Conservation (phyloP, 202 grass and related monocot genomes). For the Panicum virgatum region DNA sequence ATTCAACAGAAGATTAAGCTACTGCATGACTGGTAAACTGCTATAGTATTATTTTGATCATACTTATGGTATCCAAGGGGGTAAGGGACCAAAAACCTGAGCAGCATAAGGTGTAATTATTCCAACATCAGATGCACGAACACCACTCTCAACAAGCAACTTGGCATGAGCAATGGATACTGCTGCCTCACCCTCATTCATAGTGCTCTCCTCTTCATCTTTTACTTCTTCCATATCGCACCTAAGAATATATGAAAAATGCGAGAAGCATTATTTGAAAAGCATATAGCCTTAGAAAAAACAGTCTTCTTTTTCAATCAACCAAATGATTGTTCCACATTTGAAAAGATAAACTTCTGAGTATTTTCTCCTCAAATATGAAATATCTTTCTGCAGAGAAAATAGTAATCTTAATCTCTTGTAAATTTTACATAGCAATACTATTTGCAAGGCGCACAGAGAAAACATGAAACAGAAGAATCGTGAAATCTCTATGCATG, state of each 20-base stretch:
- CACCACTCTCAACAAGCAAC: conserved; percentile 86
- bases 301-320: neutral
- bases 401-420: neutral
- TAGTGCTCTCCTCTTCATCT: conserved; percentile 94
- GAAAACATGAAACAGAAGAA: neutral
- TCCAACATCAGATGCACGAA: conserved; percentile 86
- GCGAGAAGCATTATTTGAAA: conserved; percentile 27
- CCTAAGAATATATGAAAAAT: conserved; percentile 44
- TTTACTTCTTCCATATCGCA: conserved; percentile 99
- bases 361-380: conserved; percentile 18
- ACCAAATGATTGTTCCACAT: neutral
- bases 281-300: conserved; percentile 24
- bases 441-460: neutral
- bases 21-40: neutral
- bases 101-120: conserved; percentile 96
- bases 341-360: conserved; percentile 15
- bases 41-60: neutral
- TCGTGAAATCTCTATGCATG: neutral
- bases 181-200: conserved; percentile 91
- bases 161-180: conserved; percentile 87
- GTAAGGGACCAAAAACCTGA: conserved; percentile 56
- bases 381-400: conserved; percentile 18
- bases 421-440: conserved; percentile 13
- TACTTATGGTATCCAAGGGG: conserved; percentile 8
- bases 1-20: neutral